Percentiles rank a stretch among this genome's conserved stretches.
Evolutionary conservation across 805 yeast genomes (phyloP).

Genomic region (Candida namnaoensis): DNA sequence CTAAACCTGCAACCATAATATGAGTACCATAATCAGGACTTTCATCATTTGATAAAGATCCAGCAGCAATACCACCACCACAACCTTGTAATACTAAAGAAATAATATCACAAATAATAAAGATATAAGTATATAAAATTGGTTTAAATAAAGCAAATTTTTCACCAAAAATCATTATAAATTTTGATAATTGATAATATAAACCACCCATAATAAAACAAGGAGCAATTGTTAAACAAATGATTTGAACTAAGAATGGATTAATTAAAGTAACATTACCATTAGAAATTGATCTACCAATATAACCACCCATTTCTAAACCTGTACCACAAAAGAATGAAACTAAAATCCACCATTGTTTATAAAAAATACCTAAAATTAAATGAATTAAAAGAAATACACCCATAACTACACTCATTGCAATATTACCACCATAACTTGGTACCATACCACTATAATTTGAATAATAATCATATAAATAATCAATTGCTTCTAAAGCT

Average conservation of each 20-base stretch:
- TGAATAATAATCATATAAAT: constrained; percentile 4
- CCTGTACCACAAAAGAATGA: constrained; percentile 48
- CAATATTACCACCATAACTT: constrained; percentile 45
- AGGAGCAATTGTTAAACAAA: constrained; percentile 69
- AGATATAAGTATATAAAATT: constrained; percentile 51
- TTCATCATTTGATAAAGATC: constrained; percentile 23
- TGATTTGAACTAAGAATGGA: constrained; percentile 54
- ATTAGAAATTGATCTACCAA: constrained; percentile 45
- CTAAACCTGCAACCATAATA: constrained; percentile 72
- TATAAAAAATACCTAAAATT: constrained; percentile 31
- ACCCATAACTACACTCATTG: constrained; percentile 47
- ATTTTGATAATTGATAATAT: constrained; percentile 62
- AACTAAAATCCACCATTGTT: constrained; percentile 59
- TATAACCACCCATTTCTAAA: constrained; percentile 62
- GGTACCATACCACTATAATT: constrained; percentile 38
- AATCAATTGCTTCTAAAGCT: constrained; percentile 2
- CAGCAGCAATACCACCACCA: constrained; percentile 71
- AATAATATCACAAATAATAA: constrained; percentile 56
- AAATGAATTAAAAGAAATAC: constrained; percentile 34
- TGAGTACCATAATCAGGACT: constrained; percentile 41
- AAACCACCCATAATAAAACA: constrained; percentile 81
- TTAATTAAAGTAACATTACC: constrained; percentile 26
- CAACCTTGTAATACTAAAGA: constrained; percentile 61
- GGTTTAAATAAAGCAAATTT: constrained; percentile 45
- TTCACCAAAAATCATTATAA: constrained; percentile 53